Conservation (phyloP, 2,329 filamentous ascomycete species). For the Stachybotrys chartarum region DNA sequence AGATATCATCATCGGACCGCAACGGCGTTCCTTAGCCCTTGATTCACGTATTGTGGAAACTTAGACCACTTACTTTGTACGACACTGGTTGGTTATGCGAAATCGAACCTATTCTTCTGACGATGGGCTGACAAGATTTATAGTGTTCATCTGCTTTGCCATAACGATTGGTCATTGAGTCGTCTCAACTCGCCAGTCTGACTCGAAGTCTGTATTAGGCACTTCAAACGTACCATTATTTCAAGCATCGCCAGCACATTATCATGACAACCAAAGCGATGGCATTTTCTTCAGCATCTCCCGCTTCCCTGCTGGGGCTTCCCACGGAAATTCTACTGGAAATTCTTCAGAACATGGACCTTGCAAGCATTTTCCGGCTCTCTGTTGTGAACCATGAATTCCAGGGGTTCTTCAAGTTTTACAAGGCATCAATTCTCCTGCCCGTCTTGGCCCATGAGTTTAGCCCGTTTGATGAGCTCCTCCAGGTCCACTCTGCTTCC, state of each 20-base stretch:
- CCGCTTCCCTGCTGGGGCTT: constrained; percentile 18
- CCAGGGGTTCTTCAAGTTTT: constrained; percentile 29
- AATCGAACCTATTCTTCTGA: background rate
- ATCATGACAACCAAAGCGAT: constrained; percentile 5
- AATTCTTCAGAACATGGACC: constrained; percentile 37
- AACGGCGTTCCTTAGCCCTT: too few species aligned
- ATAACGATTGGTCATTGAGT: background rate
- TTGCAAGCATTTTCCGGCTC: constrained; percentile 31
- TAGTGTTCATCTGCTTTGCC: background rate
- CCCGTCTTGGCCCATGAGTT: constrained; percentile 34
- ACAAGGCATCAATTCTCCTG: constrained; percentile 34
- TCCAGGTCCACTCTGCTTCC: constrained; percentile 38
- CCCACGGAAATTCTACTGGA: constrained; percentile 42
- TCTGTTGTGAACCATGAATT: constrained; percentile 29
- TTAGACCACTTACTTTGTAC: background rate
- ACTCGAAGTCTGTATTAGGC: background rate
- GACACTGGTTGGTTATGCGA: background rate
- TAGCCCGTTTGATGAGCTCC: constrained; percentile 36
- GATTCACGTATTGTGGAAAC: background rate
- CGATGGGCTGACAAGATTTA: background rate
- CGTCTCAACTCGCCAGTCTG: background rate
- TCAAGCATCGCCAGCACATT: background rate
- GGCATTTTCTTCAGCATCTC: constrained; percentile 7
- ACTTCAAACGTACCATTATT: background rate
- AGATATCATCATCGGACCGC: too few species aligned